Base-by-base conservation (phyloP, 129 eudicot genomes). In the Flaveria linearis region DNA sequence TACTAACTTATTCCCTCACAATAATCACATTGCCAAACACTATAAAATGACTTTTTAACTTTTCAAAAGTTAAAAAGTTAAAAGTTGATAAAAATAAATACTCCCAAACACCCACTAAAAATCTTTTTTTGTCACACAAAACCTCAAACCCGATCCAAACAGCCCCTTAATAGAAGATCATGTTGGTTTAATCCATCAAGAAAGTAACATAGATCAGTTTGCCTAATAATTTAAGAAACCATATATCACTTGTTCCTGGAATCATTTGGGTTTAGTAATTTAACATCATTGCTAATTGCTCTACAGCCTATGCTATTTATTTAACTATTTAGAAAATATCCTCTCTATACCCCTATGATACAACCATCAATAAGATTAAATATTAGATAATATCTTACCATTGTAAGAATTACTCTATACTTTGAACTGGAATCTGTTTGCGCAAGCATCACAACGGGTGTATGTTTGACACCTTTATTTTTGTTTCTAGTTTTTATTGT, bases 351-450 rank as follows among this genome's bases (percentile, higher is more conserved):
- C 56, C 69, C 17, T 52, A 41, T 68, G 81, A 39, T 68, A 41
- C 74, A 68, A 53, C 45, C 58, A 25, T 68, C 56, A 25, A 1
- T 67, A 50, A 17, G 57, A 51, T 51, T 41, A 65, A 67, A 45
- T 51, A 17, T 23, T 15, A 6, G 77, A 57, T 15, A 57, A 12
- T 56, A 36, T 22, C 22, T 39, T 10, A 76, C 33, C 6, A 66
- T 9, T 76, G 53, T 20, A 65, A 49, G 73, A 61, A 76, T 65
- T 65, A 58, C 69, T 17, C 47, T 41, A 50, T 57, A 25, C 28
- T 7, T 46, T 5, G 30, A 22, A 20, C 8, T 11, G 36, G 49
- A 68, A 20, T 42, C 22, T 63, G 69, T 30, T 57, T 22, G 18
- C 45, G 57, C 20, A 39, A 68, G 72, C 46, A 17, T 8, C 53